Percentiles rank a stretch among this genome's conserved stretches.
Evolutionary conservation across 768 basidiomycete genomes (phyloP).

Genomic region (Boletus vinaceobasis): DNA sequence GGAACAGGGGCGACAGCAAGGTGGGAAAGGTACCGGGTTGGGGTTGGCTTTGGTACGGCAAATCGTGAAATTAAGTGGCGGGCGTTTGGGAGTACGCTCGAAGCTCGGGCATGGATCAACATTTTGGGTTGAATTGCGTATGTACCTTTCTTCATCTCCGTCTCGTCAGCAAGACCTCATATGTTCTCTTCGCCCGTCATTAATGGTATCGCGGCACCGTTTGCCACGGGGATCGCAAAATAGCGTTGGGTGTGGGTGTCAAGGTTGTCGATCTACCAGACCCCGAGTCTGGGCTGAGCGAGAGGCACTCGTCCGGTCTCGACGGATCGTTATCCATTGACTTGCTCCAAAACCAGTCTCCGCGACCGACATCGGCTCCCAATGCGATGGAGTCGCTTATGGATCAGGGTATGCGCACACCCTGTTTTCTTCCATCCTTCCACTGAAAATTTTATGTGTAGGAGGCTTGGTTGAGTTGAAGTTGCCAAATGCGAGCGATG

Average conservation of each 20-base stretch:
- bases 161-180: conserved; percentile 11
- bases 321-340: conserved; percentile 28
- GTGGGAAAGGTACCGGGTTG: conserved; percentile 69
- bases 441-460: conserved; percentile 20
- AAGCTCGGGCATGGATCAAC: conserved; percentile 70
- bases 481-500: conserved; percentile 37
- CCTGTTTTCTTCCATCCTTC: neutral
- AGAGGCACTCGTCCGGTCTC: conserved; percentile 20
- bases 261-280: conserved; percentile 38
- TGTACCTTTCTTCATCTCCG: conserved; percentile 21
- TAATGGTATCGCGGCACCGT: conserved; percentile 5
- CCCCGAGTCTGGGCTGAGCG: conserved; percentile 21
- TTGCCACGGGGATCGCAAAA: neutral
- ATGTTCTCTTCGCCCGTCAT: conserved; percentile 1
- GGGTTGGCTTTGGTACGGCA: conserved; percentile 75
- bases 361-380: conserved; percentile 2
- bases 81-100: conserved; percentile 66
- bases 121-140: conserved; percentile 83
- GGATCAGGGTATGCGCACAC: conserved; percentile 49
- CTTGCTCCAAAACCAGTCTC: conserved; percentile 16
- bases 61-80: conserved; percentile 73
- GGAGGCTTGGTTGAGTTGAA: conserved; percentile 59
- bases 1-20: conserved; percentile 71
- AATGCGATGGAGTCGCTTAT: conserved; percentile 63
- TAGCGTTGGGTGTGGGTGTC: conserved; percentile 66